Evolutionary conservation across 1,139 yeast genomes (phyloP).

Genomic region (Pneumocystis wakefieldiae): DNA sequence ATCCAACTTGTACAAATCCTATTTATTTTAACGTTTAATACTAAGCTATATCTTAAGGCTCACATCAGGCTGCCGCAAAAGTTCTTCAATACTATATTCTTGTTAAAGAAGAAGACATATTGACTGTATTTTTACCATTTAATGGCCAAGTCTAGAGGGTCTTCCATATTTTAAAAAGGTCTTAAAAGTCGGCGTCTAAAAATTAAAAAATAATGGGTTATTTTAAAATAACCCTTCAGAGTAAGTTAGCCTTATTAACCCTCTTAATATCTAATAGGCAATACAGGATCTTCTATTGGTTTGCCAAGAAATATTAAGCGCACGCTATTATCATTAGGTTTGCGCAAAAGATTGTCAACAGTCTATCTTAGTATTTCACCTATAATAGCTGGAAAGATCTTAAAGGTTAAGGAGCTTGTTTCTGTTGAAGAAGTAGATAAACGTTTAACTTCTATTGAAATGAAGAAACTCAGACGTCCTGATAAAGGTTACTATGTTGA

Average conservation of each 20-base stretch:
- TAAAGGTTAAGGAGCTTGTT: conserved; percentile 77
- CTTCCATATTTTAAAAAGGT: neutral
- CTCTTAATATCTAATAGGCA: conserved; percentile 19
- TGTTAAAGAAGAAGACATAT: neutral
- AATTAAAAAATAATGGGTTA: neutral
- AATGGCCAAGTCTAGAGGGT: neutral
- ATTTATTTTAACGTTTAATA: conserved; percentile 7
- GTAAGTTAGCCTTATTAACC: neutral
- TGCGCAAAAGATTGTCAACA: conserved; percentile 56
- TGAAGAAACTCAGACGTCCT: conserved; percentile 43
- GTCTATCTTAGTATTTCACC: conserved; percentile 64
- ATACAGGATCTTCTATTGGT: conserved; percentile 71
- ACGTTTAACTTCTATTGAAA: conserved; percentile 34
- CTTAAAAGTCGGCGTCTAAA: neutral
- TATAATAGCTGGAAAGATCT: conserved; percentile 70
- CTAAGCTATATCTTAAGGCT: neutral
- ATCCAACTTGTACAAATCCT: conserved; percentile 42
- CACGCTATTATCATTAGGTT: conserved; percentile 59
- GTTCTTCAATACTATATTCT: conserved; percentile 17
- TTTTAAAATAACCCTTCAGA: neutral
- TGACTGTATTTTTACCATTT: neutral
- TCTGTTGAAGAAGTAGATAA: conserved; percentile 59
- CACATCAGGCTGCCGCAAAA: conserved; percentile 21
- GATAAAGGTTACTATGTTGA: conserved; percentile 47
- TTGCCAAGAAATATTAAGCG: conserved; percentile 48